Percentiles rank a stretch among this genome's conserved stretches.
phyloP scores from a whole-genome alignment of 805 yeast species.

The Cyberlindnera sargentensis region DNA sequence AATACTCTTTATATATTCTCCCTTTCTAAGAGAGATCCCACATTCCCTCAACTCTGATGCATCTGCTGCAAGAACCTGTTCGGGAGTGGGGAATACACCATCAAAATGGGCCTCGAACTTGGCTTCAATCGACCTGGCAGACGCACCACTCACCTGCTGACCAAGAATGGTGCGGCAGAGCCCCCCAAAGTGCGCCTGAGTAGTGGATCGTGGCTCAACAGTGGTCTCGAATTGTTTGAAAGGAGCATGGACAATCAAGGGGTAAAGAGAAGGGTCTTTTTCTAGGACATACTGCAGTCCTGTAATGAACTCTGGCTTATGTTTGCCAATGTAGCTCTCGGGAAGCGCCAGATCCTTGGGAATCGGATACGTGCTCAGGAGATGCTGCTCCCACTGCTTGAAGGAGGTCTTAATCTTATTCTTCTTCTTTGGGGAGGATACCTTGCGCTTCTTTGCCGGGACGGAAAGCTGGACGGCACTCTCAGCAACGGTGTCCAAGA shows the following conservation, averaged over 20 bases:
- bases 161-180: conserved; percentile 48
- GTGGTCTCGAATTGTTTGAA: conserved; percentile 25
- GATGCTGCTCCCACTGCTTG: conserved; percentile 8
- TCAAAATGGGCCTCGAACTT: conserved; percentile 36
- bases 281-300: conserved; percentile 29
- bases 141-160: conserved; percentile 75
- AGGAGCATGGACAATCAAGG: conserved; percentile 18
- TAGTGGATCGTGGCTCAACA: conserved; percentile 7
- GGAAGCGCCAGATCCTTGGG: conserved; percentile 18
- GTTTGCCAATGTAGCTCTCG: conserved; percentile 18
- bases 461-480: too few relatives aligned
- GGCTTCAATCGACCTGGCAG: conserved; percentile 59
- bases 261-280: conserved; percentile 31
- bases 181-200: conserved; percentile 33
- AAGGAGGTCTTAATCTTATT: conserved; percentile 8
- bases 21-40: conserved; percentile 68
- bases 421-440: neutral
- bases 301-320: conserved; percentile 26
- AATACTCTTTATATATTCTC: conserved; percentile 51
- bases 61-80: conserved; percentile 32
- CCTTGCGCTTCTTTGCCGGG: conserved; percentile 4
- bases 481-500: too few relatives aligned
- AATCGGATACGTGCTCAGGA: conserved; percentile 7
- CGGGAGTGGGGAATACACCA: conserved; percentile 34
- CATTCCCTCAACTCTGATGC: conserved; percentile 47